Conservation (phyloP, 1,284 basidiomycete species). For the Meira nashicola region DNA sequence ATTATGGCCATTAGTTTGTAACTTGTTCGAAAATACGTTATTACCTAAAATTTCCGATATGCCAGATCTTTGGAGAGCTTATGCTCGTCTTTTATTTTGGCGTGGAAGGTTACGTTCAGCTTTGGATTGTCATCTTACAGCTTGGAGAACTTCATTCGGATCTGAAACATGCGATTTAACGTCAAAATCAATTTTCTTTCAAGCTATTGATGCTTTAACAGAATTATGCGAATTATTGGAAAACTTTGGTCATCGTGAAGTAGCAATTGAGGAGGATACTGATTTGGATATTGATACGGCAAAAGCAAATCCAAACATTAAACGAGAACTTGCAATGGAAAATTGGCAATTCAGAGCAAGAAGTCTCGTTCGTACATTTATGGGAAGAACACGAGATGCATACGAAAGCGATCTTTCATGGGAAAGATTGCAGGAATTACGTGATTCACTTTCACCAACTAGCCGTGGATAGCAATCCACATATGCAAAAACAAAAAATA, state of each 20-base stretch:
- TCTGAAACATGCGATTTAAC: constrained; percentile 15
- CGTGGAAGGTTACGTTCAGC: constrained; percentile 25
- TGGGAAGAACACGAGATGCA: constrained; percentile 62
- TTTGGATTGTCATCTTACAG: constrained; percentile 32
- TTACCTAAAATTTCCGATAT: constrained; percentile 67
- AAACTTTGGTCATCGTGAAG: constrained; percentile 68
- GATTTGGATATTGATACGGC: constrained; percentile 45
- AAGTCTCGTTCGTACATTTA: constrained; percentile 80
- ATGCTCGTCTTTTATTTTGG: constrained; percentile 38
- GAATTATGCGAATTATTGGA: constrained; percentile 57
- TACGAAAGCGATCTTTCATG: constrained; percentile 86
- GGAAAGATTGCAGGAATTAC: constrained; percentile 62
- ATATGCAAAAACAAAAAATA: no score
- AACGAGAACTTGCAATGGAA: constrained; percentile 49
- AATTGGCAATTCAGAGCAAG: constrained; percentile 79
- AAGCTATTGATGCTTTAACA: constrained; percentile 12
- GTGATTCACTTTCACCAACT: not conserved
- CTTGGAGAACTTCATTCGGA: constrained; percentile 25
- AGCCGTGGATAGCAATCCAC: no score
- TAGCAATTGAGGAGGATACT: constrained; percentile 13
- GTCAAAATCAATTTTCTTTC: constrained; percentile 12
- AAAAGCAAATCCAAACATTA: not conserved
- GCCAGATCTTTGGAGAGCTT: constrained; percentile 31
- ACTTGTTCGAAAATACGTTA: constrained; percentile 70
- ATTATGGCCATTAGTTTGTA: constrained; percentile 61